Evolutionary conservation across 768 basidiomycete species (phyloP).

Genomic region (Serendipita indica): DNA sequence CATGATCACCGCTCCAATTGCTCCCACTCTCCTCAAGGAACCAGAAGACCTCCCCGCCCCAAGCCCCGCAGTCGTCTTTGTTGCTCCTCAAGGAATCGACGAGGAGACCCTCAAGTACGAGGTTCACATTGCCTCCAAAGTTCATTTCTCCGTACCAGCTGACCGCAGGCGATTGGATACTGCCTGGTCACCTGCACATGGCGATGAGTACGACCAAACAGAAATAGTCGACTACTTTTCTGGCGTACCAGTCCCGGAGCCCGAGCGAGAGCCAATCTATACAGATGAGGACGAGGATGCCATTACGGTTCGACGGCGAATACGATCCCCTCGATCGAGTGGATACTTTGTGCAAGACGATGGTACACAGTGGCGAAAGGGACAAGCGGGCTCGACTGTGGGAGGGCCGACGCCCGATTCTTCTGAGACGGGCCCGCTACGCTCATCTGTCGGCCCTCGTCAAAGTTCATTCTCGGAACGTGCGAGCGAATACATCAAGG

Average conservation of each 20-base stretch:
- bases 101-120: constrained; percentile 9
- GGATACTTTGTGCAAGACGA: not conserved
- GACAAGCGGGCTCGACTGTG: not conserved
- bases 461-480: not conserved
- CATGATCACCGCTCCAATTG: constrained; percentile 6
- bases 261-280: constrained; percentile 6
- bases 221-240: constrained; percentile 2
- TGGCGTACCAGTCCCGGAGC: not conserved
- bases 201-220: not conserved
- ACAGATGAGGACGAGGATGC: constrained; percentile 8
- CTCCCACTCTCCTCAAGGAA: constrained; percentile 6
- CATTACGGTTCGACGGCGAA: constrained; percentile 5
- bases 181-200: not conserved
- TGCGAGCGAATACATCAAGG: not conserved
- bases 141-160: not conserved
- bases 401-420: not conserved
- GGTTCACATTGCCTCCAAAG: not conserved
- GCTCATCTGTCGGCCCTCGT: not conserved
- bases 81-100: constrained; percentile 3
- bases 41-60: constrained; percentile 1
- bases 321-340: not conserved
- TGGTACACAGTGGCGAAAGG: not conserved
- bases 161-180: not conserved
- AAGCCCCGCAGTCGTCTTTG: constrained; percentile 7
- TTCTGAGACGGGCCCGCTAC: constrained; percentile 3